phyloP scores from a whole-genome alignment of 495 filamentous ascomycete species.

The Neurospora africana region DNA sequence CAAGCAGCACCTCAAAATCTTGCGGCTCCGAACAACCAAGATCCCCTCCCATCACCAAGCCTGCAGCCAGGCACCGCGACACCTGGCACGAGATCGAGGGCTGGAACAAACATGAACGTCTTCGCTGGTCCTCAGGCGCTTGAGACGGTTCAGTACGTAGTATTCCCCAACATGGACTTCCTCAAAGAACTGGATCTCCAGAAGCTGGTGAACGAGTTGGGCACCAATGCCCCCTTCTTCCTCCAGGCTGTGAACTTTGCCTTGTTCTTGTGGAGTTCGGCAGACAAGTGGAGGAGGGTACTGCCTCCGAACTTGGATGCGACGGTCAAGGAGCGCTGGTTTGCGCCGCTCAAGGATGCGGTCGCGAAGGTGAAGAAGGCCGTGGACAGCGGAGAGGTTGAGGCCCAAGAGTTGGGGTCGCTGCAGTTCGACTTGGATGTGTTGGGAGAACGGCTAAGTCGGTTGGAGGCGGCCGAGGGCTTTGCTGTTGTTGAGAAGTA shows the following conservation, averaged over 20 bases:
- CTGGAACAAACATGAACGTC: slow-evolving; percentile 28
- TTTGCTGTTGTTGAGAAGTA: slow-evolving; percentile 5
- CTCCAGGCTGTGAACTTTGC: slow-evolving; percentile 41
- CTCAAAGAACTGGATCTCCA: slow-evolving; percentile 17
- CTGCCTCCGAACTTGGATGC: slow-evolving; percentile 31
- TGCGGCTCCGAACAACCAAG: background rate
- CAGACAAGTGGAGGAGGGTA: slow-evolving; percentile 26
- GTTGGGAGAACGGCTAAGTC: slow-evolving; percentile 25
- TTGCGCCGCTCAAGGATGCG: slow-evolving; percentile 38
- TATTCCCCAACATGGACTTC: slow-evolving; percentile 30
- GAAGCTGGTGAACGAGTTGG: slow-evolving; percentile 25
- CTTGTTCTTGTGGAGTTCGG: slow-evolving; percentile 36
- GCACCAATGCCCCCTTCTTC: slow-evolving; percentile 28
- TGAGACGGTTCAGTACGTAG: slow-evolving; percentile 33
- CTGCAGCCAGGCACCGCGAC: slow-evolving; percentile 8
- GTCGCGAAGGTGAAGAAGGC: slow-evolving; percentile 32
- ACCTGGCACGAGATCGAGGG: slow-evolving; percentile 16
- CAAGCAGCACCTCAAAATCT: slow-evolving; percentile 3
- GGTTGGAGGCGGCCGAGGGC: slow-evolving; percentile 10
- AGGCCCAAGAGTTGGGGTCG: slow-evolving; percentile 8
- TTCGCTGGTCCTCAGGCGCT: slow-evolving; percentile 46
- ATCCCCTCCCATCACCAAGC: background rate
- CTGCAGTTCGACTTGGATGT: slow-evolving; percentile 25
- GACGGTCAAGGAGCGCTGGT: slow-evolving; percentile 41
- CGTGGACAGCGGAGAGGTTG: slow-evolving; percentile 15